Evolutionary conservation across 1,139 yeast species (phyloP).

Genomic region (Yamadazyma pseudoaaseri): DNA sequence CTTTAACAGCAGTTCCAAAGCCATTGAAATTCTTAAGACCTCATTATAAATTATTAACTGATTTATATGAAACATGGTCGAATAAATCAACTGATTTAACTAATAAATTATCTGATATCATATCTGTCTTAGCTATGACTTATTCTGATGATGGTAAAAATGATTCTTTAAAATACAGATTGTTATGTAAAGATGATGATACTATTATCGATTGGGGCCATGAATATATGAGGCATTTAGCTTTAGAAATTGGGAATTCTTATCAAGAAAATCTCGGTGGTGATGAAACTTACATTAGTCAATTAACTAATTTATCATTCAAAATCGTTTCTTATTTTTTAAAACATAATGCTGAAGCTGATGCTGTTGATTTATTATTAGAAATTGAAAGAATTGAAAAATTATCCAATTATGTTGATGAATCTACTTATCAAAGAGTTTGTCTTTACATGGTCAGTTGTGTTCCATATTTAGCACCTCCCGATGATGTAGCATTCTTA

Average conservation of each 20-base stretch:
- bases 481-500: constrained; percentile 84
- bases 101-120: constrained; percentile 64
- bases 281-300: constrained; percentile 41
- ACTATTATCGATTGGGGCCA: constrained; percentile 93
- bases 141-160: constrained; percentile 81
- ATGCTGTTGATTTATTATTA: constrained; percentile 88
- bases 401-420: constrained; percentile 81
- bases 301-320: constrained; percentile 64
- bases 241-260: constrained; percentile 90
- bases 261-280: constrained; percentile 66
- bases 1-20: constrained; percentile 99
- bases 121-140: constrained; percentile 95
- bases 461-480: constrained; percentile 93
- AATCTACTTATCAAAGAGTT: constrained; percentile 80
- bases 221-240: constrained; percentile 93
- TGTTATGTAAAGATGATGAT: constrained; percentile 52
- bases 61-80: constrained; percentile 67
- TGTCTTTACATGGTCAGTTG: constrained; percentile 94
- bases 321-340: constrained; percentile 87
- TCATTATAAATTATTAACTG: constrained; percentile 66
- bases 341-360: constrained; percentile 97
- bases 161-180: constrained; percentile 79
- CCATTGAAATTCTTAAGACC: constrained; percentile 95
- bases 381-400: constrained; percentile 88
- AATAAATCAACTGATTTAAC: constrained; percentile 17